Conservation (phyloP, 805 yeast species). For the Ogataea dorogensis region DNA sequence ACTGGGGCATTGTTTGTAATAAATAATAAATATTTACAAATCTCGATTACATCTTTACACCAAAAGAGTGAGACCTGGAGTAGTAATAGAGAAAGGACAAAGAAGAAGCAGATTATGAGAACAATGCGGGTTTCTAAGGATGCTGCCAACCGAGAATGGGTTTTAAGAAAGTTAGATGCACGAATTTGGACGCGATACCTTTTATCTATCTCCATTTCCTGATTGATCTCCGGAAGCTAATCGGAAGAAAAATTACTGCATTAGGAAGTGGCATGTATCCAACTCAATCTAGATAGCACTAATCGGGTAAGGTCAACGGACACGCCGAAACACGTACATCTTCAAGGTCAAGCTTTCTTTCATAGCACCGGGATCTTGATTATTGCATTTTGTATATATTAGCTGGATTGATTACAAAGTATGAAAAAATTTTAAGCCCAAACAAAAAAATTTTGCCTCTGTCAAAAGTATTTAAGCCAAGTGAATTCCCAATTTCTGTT, state of each 20-base stretch:
- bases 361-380: too few species aligned
- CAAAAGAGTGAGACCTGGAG: neutral
- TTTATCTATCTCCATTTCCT: slow-evolving; percentile 1
- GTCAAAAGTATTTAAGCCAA: slow-evolving; percentile 11
- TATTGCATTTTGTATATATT: too few species aligned
- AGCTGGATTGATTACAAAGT: neutral
- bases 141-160: too few species aligned
- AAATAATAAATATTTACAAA: neutral
- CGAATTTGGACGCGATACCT: too few species aligned
- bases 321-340: too few species aligned
- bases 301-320: neutral
- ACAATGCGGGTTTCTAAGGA: too few species aligned
- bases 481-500: slow-evolving; percentile 15
- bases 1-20: slow-evolving; percentile 4
- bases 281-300: neutral
- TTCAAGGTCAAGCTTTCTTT: too few species aligned
- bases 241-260: slow-evolving; percentile 6
- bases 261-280: slow-evolving; percentile 1
- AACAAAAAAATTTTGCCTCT: slow-evolving; percentile 5
- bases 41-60: slow-evolving; percentile 5
- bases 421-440: slow-evolving; percentile 6
- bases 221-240: slow-evolving; percentile 11
- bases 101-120: too few species aligned
- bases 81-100: too few species aligned
- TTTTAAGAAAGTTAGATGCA: too few species aligned